Base-by-base conservation (phyloP, 192 early-diverging fungal genomes). In the Backusella circina region DNA sequence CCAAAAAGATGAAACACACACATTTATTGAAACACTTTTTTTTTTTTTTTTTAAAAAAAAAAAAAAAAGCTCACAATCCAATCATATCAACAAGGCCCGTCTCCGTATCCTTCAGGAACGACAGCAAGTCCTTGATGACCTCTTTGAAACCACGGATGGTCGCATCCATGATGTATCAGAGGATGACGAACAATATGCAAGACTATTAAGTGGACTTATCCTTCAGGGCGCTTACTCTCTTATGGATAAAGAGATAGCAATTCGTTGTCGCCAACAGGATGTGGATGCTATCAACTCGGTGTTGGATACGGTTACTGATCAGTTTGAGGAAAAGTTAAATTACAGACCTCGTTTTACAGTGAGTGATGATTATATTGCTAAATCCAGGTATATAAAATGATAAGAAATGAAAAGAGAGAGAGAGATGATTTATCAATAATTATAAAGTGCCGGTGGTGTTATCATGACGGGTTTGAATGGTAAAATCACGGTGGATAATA, bases 61-160 rank as follows among this genome's bases (percentile, higher is more conserved):
- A n/a, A n/a, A n/a, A n/a, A n/a, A n/a, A 21, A 95, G 94, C 82
- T 86, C 95, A 30, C 93, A 95, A 74, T 99, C 97, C 30, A 98
- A 96, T 80, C 90, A 93, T 71, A 90, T 97, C 81, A 99, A 99
- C 94, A 97, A 97, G 87, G 92, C 95, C 57, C 93, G 96, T 70
- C 89, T 99, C 70, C 88, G 88, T 67, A 87, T 97, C 28, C 88
- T 99, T 47, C 90, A 95, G 81, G 88, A 91, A 35, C 94, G 96
- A 68, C 96, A 99, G 79, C 85, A 92, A 73, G 86, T 96, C 72
- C 83, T 99, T 38, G 91, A 95, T 65, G 87, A 92, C 13, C 85
- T 98, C 35, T 93, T 95, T 71, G 83, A 80, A 21, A 93, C 97
- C 18, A 86, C 95, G 2, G 84, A 87, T 54, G 74, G 70, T 61